Percentiles rank a stretch among this genome's conserved stretches.
phyloP scores from a whole-genome alignment of 345 rosid species.

The Melaleuca quinquenervia region DNA sequence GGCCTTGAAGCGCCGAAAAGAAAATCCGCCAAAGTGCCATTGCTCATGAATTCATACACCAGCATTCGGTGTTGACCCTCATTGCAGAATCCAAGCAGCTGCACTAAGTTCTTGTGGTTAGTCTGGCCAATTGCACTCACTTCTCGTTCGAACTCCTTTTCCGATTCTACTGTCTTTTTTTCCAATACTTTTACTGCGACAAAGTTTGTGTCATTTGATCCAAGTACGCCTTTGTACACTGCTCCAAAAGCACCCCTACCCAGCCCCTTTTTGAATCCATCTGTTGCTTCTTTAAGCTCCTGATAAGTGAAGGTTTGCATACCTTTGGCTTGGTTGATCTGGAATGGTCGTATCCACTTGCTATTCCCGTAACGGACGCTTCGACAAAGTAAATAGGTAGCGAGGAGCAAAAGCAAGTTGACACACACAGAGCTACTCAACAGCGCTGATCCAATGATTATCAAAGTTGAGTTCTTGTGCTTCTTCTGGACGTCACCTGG shows the following conservation, averaged over 20 bases:
- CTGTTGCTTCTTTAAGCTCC: slow-evolving; percentile 20
- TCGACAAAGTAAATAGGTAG: background rate
- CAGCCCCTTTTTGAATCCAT: slow-evolving; percentile 18
- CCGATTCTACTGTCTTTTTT: background rate
- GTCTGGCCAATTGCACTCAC: slow-evolving; percentile 20
- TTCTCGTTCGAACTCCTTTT: slow-evolving; percentile 22
- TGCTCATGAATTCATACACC: slow-evolving; percentile 25
- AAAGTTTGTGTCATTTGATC: background rate
- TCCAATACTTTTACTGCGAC: slow-evolving; percentile 22
- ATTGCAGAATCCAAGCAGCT: slow-evolving; percentile 21
- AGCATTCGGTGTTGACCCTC: slow-evolving; percentile 19
- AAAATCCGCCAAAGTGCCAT: slow-evolving; percentile 12
- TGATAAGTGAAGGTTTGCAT: slow-evolving; percentile 10
- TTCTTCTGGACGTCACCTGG: background rate
- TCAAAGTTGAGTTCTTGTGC: background rate
- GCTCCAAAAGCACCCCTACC: slow-evolving; percentile 32
- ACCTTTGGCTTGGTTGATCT: background rate
- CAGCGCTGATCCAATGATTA: slow-evolving; percentile 6
- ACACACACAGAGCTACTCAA: slow-evolving; percentile 15
- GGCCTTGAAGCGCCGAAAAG: slow-evolving; percentile 10
- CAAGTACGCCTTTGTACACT: slow-evolving; percentile 23
- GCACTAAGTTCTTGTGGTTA: slow-evolving; percentile 32
- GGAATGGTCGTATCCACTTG: background rate
- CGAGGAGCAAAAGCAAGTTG: slow-evolving; percentile 10
- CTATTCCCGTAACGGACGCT: background rate